Conservation (phyloP, 306 rosid species). For the Sindora glabra region DNA sequence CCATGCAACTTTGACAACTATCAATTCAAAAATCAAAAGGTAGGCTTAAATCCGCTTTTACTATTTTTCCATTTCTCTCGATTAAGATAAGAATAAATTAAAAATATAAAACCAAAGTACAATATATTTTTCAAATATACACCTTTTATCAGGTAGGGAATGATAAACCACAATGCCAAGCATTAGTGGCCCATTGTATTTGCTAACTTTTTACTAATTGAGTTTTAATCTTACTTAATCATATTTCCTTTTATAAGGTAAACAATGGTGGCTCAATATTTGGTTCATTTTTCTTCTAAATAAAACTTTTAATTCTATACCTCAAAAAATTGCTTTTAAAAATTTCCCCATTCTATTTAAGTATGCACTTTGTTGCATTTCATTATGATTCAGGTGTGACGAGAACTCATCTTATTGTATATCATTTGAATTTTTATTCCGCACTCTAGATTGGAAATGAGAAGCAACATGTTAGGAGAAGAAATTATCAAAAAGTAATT, state of each 20-base stretch:
- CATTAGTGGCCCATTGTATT: slow-evolving; percentile 76
- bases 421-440: slow-evolving; percentile 42
- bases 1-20: neutral
- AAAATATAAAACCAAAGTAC: slow-evolving; percentile 5
- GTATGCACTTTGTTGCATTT: slow-evolving; percentile 32
- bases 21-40: neutral
- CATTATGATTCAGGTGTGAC: slow-evolving; percentile 33
- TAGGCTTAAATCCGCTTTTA: neutral
- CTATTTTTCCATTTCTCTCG: too few species aligned
- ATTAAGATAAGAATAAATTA: neutral
- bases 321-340: slow-evolving; percentile 34
- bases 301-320: slow-evolving; percentile 36
- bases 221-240: slow-evolving; percentile 40
- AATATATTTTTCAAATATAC: slow-evolving; percentile 45
- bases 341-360: slow-evolving; percentile 33
- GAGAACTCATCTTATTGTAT: slow-evolving; percentile 27
- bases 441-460: slow-evolving; percentile 35
- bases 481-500: neutral
- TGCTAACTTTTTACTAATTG: slow-evolving; percentile 52
- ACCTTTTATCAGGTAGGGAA: slow-evolving; percentile 59
- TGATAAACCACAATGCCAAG: slow-evolving; percentile 65
- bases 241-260: slow-evolving; percentile 35
- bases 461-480: slow-evolving; percentile 41
- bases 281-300: slow-evolving; percentile 42
- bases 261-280: slow-evolving; percentile 35